Percentiles rank a stretch among this genome's conserved stretches.
phyloP scores from a whole-genome alignment of 805 yeast species.

The Saccharomycopsis sp. region DNA sequence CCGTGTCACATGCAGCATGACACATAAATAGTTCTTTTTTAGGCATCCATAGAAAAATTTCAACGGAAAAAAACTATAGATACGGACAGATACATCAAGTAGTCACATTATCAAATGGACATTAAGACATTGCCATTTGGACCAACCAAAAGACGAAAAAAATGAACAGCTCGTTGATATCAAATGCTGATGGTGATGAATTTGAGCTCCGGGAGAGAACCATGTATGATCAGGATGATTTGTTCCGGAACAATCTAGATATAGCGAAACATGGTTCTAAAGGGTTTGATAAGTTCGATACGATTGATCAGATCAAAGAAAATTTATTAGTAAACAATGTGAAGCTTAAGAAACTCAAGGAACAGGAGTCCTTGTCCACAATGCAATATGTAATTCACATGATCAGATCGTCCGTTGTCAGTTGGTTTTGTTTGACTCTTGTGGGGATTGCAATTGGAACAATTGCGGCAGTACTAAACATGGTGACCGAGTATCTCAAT shows the following conservation, averaged over 20 bases:
- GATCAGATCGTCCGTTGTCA: constrained; percentile 28
- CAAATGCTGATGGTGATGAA: not conserved
- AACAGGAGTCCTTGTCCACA: constrained; percentile 10
- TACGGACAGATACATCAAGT: not conserved
- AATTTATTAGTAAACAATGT: constrained; percentile 41
- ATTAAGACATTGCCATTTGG: no score
- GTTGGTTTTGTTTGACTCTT: constrained; percentile 65
- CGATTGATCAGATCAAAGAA: constrained; percentile 69
- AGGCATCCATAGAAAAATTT: not conserved
- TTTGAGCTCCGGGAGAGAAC: not conserved
- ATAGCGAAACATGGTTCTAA: constrained; percentile 29
- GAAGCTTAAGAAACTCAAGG: constrained; percentile 7
- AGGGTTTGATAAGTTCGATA: constrained; percentile 53
- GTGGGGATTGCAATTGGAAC: constrained; percentile 77
- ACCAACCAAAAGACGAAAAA: not conserved
- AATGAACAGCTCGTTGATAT: not conserved
- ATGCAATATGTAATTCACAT: constrained; percentile 9
- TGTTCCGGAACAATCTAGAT: constrained; percentile 24
- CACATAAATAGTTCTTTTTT: not conserved
- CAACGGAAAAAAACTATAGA: not conserved
- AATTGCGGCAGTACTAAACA: constrained; percentile 75
- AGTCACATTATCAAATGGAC: no score
- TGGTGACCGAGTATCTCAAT: constrained; percentile 82
- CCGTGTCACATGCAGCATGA: not conserved
- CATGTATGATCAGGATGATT: constrained; percentile 12